Evolutionary conservation across 2,329 filamentous ascomycete genomes (phyloP).

Genomic region (Podosphaera aphanis): DNA sequence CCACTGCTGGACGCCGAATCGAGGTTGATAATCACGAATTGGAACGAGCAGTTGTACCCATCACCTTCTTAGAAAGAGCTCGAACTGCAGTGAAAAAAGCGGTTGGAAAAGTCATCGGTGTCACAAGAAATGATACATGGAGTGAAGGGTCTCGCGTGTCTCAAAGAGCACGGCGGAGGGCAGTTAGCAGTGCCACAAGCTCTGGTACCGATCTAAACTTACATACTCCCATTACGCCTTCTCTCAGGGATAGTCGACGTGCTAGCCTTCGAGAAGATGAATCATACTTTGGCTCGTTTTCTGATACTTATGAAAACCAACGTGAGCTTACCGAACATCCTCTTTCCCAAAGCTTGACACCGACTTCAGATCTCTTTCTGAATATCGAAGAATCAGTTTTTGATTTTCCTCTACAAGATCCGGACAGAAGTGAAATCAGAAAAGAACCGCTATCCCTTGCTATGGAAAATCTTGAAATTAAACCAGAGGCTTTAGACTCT

Average conservation of each 20-base stretch:
- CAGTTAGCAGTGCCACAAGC: conserved; percentile 39
- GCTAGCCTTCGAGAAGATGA: conserved; percentile 36
- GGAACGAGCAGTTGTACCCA: conserved; percentile 68
- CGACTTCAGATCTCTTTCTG: conserved; percentile 33
- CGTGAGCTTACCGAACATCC: conserved; percentile 39
- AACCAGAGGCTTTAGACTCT: not conserved
- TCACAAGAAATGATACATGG: conserved; percentile 22
- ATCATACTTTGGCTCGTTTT: conserved; percentile 24
- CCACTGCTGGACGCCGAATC: conserved; percentile 61
- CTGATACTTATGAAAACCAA: conserved; percentile 15
- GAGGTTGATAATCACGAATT: conserved; percentile 82
- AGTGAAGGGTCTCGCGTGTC: conserved; percentile 23
- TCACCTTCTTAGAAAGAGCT: conserved; percentile 68
- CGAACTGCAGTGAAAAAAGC: conserved; percentile 53
- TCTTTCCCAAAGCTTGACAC: conserved; percentile 49
- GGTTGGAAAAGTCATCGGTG: conserved; percentile 33
- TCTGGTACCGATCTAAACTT: conserved; percentile 30
- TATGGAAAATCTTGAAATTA: not conserved
- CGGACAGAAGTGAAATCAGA: not conserved
- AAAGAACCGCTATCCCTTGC: not conserved
- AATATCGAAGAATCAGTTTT: conserved; percentile 13
- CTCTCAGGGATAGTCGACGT: conserved; percentile 21
- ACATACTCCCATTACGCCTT: conserved; percentile 22
- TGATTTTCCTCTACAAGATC: conserved; percentile 16
- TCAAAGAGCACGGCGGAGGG: conserved; percentile 25